These are phyloP conservation scores for Yarrowia porcina DNA, from an alignment of 805 yeast species.

Conservation along the genomic window DNA sequence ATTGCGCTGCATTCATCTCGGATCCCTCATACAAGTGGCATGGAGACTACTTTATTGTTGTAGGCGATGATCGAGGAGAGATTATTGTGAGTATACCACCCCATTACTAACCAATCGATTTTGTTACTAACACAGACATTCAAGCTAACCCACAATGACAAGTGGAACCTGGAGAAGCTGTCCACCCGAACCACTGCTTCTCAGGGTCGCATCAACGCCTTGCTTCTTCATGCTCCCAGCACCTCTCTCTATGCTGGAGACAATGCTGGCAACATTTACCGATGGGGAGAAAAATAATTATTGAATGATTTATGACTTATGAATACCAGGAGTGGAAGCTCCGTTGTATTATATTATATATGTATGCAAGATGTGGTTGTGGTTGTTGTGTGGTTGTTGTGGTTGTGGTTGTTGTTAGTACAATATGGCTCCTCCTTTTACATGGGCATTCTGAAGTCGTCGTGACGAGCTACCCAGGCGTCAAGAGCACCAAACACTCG, in stretches of 20 bases:
- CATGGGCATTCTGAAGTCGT: conserved; percentile 11
- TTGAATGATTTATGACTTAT: conserved; percentile 7
- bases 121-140: conserved; percentile 23
- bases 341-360: too few relatives aligned
- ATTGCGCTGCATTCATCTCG: conserved; percentile 21
- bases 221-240: conserved; percentile 22
- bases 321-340: too few relatives aligned
- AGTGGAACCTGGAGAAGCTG: conserved; percentile 8
- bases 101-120: not conserved
- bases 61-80: conserved; percentile 19
- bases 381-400: too few relatives aligned
- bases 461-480: conserved; percentile 13
- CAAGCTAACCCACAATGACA: conserved; percentile 15
- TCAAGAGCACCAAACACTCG: conserved; percentile 4
- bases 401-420: not conserved
- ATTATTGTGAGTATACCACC: not conserved
- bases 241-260: conserved; percentile 21
- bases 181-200: not conserved
- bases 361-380: too few relatives aligned
- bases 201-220: conserved; percentile 4
- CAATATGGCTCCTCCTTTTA: not conserved
- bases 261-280: conserved; percentile 17
- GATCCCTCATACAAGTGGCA: conserved; percentile 23
- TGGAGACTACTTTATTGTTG: not conserved
- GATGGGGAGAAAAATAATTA: conserved; percentile 19